A percentile compares a stretch with the other conserved stretches of the same genome.
Evolutionary conservation across 345 rosid genomes (phyloP).

Genomic region (Citrus cavaleriei): DNA sequence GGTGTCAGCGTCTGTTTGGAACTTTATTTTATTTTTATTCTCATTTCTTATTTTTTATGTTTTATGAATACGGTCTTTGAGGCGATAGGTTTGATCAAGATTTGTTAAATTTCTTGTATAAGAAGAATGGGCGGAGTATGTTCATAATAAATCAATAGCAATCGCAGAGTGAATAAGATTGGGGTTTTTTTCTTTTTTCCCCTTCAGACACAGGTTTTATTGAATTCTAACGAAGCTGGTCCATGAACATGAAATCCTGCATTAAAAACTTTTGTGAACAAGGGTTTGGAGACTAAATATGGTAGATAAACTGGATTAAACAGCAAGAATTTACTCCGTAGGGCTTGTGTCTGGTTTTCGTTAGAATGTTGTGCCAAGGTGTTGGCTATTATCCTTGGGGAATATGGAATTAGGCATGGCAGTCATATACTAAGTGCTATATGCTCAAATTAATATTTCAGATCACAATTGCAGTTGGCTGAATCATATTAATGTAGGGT

Average conservation of each 20-base stretch:
- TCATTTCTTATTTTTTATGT: too few relatives aligned
- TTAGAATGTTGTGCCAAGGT: background rate
- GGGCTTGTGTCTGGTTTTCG: background rate
- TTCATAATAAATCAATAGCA: background rate
- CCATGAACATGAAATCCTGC: background rate
- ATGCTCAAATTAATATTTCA: background rate
- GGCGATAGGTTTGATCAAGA: background rate
- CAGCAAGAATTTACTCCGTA: background rate
- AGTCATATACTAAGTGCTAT: background rate
- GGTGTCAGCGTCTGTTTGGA: background rate
- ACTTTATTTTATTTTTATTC: background rate
- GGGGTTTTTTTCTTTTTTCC: background rate
- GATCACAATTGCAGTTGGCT: background rate
- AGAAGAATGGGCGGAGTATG: background rate
- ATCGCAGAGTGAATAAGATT: background rate
- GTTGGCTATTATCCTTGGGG: background rate
- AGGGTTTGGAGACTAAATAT: background rate
- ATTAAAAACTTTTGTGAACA: background rate
- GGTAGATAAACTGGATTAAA: background rate
- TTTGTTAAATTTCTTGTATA: background rate
- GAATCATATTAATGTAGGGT: constrained; percentile 42
- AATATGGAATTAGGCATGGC: background rate
- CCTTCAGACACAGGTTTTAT: background rate
- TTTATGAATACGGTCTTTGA: background rate
- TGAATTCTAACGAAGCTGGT: background rate